Base-by-base conservation (phyloP, 495 filamentous ascomycete species). In the Podospora didyma region DNA sequence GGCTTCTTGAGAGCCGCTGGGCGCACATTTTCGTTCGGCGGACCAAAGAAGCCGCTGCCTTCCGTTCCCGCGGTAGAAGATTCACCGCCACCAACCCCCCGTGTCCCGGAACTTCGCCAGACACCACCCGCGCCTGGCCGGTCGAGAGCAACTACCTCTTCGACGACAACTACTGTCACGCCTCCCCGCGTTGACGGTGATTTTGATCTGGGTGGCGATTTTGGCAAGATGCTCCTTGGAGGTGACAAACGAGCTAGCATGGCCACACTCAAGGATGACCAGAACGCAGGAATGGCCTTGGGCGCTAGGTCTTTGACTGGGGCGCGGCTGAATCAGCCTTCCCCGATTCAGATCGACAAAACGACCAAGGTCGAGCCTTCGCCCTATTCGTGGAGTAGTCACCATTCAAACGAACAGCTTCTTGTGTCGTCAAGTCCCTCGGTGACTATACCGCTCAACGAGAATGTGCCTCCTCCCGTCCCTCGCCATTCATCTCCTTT, bases 1-100 rank as follows among this genome's bases (percentile, higher is more conserved):
- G 77, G 58, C 14, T 83, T 87, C 16, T 68, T 90, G 20, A 84
- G 82, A 57, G 78, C 85, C 24, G 87, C 86, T 47, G 85, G 86
- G 21, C 79, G 89, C 46, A 86, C 89, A 0, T 88, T 92, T 57
- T 92, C 89, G 0, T 90, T 89, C 63, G 87, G 82, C 23, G 73
- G 67, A n/a, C 75, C 76, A 48, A 82, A 81, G 54, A 79, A 72
- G 41, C 60, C 71, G 17, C 37, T 74, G 3, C 73, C 78, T 5
- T 72, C 78, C 7, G 75, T 76, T 49, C 70, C 74, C 9, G 63
- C 71, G n/a, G 62, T 73, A 12, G 67, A 73, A 37, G 77, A 76
- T 49, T 62, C 69, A 1, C 60, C 63, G 41, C 69, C 76, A 11
- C 63, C 75, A 23, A 65, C 68, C 20, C 69, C 73, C 6, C 47